These are phyloP conservation scores for Choricystis sp. DNA, from an alignment of 139 green algal genomes.

Conservation along the genomic window DNA sequence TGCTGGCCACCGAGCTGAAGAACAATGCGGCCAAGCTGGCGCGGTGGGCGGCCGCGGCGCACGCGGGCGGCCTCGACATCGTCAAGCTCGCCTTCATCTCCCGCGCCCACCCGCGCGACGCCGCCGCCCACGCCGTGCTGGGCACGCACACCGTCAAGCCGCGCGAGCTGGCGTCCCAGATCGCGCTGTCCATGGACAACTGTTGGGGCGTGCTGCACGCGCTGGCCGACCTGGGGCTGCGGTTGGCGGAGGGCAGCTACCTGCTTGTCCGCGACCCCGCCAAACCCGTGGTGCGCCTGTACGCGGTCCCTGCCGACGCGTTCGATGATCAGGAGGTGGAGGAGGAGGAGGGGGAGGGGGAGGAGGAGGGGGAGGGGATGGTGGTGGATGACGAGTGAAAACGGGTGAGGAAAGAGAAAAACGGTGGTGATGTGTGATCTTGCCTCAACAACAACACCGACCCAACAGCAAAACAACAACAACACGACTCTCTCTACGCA, in stretches of 20 bases:
- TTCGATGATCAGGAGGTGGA: conserved; percentile 23
- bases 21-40: conserved; percentile 98
- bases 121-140: conserved; percentile 75
- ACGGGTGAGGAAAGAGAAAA: neutral
- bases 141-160: conserved; percentile 44
- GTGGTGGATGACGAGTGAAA: neutral
- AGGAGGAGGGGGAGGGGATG: neutral
- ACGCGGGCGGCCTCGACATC: conserved; percentile 72
- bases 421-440: neutral
- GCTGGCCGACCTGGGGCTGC: conserved; percentile 55
- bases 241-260: conserved; percentile 38
- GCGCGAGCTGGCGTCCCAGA: conserved; percentile 73
- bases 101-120: conserved; percentile 39
- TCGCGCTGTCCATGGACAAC: conserved; percentile 88
- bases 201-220: conserved; percentile 88
- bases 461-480: too few species aligned
- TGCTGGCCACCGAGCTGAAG: conserved; percentile 92
- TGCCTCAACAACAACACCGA: too few species aligned
- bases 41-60: conserved; percentile 84
- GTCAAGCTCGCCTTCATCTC: conserved; percentile 88
- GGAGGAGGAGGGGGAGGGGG: conserved; percentile 8
- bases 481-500: too few species aligned
- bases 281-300: conserved; percentile 78
- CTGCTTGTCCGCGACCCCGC: conserved; percentile 87
- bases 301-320: conserved; percentile 45